A percentile compares a stretch with the other conserved stretches of the same genome.
Conservation (phyloP, 1,284 basidiomycete species). For the Cutaneotrichosporon sp. region DNA sequence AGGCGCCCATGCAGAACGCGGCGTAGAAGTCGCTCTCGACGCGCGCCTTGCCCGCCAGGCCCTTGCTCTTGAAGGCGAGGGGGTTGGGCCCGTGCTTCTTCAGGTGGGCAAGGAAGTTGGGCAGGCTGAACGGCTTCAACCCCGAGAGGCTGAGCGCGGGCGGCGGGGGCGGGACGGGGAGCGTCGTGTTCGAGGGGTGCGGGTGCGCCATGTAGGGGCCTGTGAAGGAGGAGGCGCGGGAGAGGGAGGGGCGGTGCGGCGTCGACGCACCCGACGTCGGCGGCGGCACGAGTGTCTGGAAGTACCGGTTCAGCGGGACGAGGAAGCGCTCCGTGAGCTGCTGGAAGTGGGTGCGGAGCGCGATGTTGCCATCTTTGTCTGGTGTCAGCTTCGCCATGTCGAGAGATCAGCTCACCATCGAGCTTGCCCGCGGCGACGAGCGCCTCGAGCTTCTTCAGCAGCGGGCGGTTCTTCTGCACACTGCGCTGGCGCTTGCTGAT, state of each 20-base stretch:
- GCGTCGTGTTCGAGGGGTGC: slow-evolving; percentile 14
- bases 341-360: slow-evolving; percentile 82
- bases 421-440: slow-evolving; percentile 46
- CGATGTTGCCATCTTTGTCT: slow-evolving; percentile 58
- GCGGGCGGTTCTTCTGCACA: slow-evolving; percentile 75
- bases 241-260: background rate
- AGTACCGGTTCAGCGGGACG: slow-evolving; percentile 90
- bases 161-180: slow-evolving; percentile 12
- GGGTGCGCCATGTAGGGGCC: slow-evolving; percentile 4
- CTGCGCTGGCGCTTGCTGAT: slow-evolving; percentile 77
- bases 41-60: slow-evolving; percentile 44
- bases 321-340: slow-evolving; percentile 84
- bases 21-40: slow-evolving; percentile 54
- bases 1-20: slow-evolving; percentile 48
- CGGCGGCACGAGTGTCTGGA: slow-evolving; percentile 79
- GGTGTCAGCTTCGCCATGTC: background rate
- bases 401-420: slow-evolving; percentile 36
- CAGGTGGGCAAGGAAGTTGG: slow-evolving; percentile 77
- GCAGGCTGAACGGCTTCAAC: slow-evolving; percentile 75
- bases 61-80: slow-evolving; percentile 65
- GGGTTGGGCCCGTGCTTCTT: slow-evolving; percentile 71
- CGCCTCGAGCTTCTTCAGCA: slow-evolving; percentile 59
- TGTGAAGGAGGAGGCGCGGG: background rate
- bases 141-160: slow-evolving; percentile 17
- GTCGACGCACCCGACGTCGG: slow-evolving; percentile 9